These are phyloP conservation scores for Haberlea rhodopensis DNA, from an alignment of 257 asterid genomes.

Conservation along the genomic window DNA sequence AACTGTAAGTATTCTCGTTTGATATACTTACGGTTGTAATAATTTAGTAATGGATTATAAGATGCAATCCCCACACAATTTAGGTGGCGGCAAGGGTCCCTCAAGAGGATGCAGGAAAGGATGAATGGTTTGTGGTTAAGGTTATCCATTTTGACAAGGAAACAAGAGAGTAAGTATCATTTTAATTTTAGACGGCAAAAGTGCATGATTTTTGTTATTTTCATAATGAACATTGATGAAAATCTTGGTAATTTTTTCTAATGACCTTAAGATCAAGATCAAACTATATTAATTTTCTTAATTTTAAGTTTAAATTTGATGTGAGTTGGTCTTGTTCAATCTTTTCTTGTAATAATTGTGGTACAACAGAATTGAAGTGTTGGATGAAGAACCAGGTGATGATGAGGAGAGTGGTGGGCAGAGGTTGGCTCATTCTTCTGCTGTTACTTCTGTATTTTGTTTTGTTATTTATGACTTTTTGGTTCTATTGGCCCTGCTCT, in stretches of 20 bases:
- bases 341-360: constrained; percentile 17
- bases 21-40: constrained; percentile 1
- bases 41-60: not conserved
- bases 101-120: constrained; percentile 84
- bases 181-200: constrained; percentile 9
- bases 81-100: constrained; percentile 96
- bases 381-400: constrained; percentile 97
- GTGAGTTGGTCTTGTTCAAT: not conserved
- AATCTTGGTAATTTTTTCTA: too few species aligned
- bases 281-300: too few species aligned
- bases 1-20: constrained; percentile 7
- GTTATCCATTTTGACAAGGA: constrained; percentile 94
- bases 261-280: constrained; percentile 6
- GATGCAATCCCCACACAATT: constrained; percentile 18
- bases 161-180: constrained; percentile 65
- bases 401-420: constrained; percentile 94
- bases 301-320: too few species aligned
- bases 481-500: not conserved
- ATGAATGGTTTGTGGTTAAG: constrained; percentile 96
- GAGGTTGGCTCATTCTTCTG: constrained; percentile 42
- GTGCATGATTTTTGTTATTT: not conserved
- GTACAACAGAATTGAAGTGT: constrained; percentile 72
- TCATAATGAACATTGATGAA: not conserved
- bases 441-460: not conserved
- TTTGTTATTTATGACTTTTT: not conserved